Conservation (phyloP, 1,284 basidiomycete genomes). For the Rhodotorula sp. region DNA sequence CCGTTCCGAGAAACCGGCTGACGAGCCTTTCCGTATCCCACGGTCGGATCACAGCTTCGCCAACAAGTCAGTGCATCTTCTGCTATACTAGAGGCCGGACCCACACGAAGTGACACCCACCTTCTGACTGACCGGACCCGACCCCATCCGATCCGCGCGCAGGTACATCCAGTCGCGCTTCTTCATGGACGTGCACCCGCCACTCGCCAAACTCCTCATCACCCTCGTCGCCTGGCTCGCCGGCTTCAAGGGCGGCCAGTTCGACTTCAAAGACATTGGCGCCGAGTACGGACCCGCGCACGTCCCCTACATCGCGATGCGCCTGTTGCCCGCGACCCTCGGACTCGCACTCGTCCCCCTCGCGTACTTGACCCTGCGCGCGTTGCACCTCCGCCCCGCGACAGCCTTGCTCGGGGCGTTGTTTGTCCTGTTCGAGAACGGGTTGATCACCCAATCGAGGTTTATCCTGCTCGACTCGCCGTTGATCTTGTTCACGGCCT, state of each 20-base stretch:
- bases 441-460: conserved; percentile 88
- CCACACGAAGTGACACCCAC: too few species aligned
- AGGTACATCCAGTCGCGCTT: conserved; percentile 86
- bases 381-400: conserved; percentile 82
- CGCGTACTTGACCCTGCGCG: conserved; percentile 89
- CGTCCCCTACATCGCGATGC: conserved; percentile 96
- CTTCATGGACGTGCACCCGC: conserved; percentile 95
- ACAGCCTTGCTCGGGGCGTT: conserved; percentile 85
- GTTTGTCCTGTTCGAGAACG: conserved; percentile 95
- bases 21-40: neutral
- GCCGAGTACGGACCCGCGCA: conserved; percentile 69
- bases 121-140: neutral
- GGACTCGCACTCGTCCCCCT: conserved; percentile 86
- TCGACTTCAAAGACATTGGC: conserved; percentile 91
- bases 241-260: conserved; percentile 82
- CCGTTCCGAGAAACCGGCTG: neutral
- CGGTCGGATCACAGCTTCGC: conserved; percentile 28
- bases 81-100: too few species aligned
- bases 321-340: conserved; percentile 82
- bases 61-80: conserved; percentile 26
- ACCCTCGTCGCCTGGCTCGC: conserved; percentile 82
- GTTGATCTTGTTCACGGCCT: conserved; percentile 93
- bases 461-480: conserved; percentile 97
- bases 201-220: conserved; percentile 91
- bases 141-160: conserved; percentile 57